Percentiles rank a stretch among this genome's conserved stretches.
Conservation (phyloP, 257 asterid genomes). For the Gynochthodes officinalis region DNA sequence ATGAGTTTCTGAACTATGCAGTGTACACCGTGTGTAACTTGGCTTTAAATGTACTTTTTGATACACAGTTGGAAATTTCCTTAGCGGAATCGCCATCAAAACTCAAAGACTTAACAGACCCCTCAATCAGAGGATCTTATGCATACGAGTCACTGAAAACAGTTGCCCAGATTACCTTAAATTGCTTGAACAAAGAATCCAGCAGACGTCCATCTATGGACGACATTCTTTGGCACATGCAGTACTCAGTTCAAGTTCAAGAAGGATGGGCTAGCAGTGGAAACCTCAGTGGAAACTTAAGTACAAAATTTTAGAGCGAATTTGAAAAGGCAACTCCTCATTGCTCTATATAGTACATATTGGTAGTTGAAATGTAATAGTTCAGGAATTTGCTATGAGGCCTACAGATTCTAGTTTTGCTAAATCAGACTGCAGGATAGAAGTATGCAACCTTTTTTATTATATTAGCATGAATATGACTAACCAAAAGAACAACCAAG, state of each 20-base stretch:
- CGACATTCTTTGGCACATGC: slow-evolving; percentile 99
- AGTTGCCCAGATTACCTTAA: slow-evolving; percentile 61
- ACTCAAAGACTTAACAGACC: slow-evolving; percentile 67
- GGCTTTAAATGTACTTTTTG: no score
- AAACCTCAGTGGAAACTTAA: slow-evolving; percentile 58
- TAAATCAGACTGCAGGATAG: background rate
- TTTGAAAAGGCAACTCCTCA: slow-evolving; percentile 1
- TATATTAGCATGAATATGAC: background rate
- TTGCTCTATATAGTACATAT: slow-evolving; percentile 8
- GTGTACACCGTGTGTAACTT: no score
- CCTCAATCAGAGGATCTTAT: slow-evolving; percentile 75
- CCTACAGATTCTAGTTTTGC: background rate
- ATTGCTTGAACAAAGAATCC: slow-evolving; percentile 66
- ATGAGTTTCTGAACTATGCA: background rate
- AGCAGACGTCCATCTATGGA: slow-evolving; percentile 73
- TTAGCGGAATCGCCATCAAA: slow-evolving; percentile 78
- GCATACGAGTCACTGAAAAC: slow-evolving; percentile 90
- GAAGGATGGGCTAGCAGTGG: slow-evolving; percentile 93
- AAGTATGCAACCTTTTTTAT: background rate
- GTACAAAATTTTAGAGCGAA: slow-evolving; percentile 36
- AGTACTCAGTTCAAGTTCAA: slow-evolving; percentile 93
- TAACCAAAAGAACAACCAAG: background rate
- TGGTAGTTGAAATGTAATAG: background rate
- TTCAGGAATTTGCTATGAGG: background rate
- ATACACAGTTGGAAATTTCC: slow-evolving; percentile 63